phyloP scores from a whole-genome alignment of 139 green algal genomes.

The Chlorella vulgaris region DNA sequence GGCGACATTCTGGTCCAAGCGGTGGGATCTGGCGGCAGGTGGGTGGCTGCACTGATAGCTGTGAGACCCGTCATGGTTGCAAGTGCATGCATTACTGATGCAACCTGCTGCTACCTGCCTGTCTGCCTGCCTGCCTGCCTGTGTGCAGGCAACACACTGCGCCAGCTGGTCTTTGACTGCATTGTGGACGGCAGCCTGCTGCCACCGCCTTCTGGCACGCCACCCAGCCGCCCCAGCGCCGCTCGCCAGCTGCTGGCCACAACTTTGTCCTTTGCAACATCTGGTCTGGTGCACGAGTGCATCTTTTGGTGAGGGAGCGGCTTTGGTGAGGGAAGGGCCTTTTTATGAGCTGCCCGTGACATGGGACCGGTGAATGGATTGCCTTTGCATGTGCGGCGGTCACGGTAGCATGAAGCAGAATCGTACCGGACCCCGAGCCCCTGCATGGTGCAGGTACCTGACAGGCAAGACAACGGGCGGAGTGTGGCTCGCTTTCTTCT shows the following conservation, averaged over 20 bases:
- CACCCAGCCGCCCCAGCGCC: not conserved
- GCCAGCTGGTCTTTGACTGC: slow-evolving; percentile 21
- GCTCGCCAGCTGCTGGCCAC: not conserved
- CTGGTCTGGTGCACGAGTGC: slow-evolving; percentile 21
- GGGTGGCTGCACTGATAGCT: not conserved
- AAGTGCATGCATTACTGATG: too few species aligned
- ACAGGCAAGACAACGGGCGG: slow-evolving; percentile 27
- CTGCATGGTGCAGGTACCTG: slow-evolving; percentile 15
- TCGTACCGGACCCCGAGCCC: not conserved
- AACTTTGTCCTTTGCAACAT: not conserved
- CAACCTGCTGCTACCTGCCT: too few species aligned
- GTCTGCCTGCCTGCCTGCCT: not conserved
- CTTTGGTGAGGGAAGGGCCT: too few species aligned
- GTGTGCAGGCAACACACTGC: slow-evolving; percentile 33
- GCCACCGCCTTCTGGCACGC: not conserved
- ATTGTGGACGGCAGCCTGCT: slow-evolving; percentile 19
- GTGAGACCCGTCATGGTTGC: not conserved
- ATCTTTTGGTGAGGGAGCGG: slow-evolving; percentile 39
- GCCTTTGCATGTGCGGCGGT: not conserved
- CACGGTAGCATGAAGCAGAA: not conserved
- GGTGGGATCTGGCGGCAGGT: slow-evolving; percentile 32
- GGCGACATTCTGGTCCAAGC: slow-evolving; percentile 18
- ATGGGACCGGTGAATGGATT: not conserved
- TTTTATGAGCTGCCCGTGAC: not conserved
- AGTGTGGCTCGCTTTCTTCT: slow-evolving; percentile 38